phyloP scores from a whole-genome alignment of 257 asterid genomes.

The Voacanga thouarsii region DNA sequence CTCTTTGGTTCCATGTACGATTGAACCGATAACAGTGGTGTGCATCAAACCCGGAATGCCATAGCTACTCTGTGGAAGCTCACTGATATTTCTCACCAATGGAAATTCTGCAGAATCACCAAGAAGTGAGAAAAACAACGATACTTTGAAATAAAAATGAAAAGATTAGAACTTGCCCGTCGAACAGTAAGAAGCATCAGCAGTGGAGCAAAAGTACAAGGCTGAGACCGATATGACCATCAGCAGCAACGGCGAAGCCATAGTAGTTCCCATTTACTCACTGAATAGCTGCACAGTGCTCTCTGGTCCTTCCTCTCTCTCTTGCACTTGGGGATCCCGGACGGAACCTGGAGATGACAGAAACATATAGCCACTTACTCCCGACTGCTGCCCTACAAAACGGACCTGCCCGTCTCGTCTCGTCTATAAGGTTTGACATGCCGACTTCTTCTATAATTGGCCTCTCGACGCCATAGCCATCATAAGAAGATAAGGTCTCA shows the following conservation, averaged over 20 bases:
- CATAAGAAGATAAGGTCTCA: too few species aligned
- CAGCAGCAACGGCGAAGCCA: not conserved
- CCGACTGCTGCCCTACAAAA: too few species aligned
- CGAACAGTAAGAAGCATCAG: conserved; percentile 11
- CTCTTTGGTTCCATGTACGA: conserved; percentile 81
- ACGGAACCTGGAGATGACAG: too few species aligned
- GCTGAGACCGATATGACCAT: not conserved
- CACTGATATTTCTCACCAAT: conserved; percentile 69
- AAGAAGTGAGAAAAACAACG: not conserved
- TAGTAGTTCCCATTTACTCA: too few species aligned
- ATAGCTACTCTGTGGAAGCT: conserved; percentile 55
- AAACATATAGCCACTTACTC: too few species aligned
- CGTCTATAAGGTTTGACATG: too few species aligned
- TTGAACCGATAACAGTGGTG: conserved; percentile 77
- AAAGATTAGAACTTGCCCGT: conserved; percentile 8
- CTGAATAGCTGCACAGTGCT: too few species aligned
- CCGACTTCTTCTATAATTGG: too few species aligned
- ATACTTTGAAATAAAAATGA: not conserved
- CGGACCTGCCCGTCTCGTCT: too few species aligned
- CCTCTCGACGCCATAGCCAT: too few species aligned
- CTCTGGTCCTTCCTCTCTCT: too few species aligned
- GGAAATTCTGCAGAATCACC: conserved; percentile 34
- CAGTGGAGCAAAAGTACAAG: not conserved
- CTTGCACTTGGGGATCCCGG: too few species aligned
- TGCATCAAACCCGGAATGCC: conserved; percentile 85